phyloP scores from a whole-genome alignment of 805 yeast species.

The Middelhovenomyces tepae region DNA sequence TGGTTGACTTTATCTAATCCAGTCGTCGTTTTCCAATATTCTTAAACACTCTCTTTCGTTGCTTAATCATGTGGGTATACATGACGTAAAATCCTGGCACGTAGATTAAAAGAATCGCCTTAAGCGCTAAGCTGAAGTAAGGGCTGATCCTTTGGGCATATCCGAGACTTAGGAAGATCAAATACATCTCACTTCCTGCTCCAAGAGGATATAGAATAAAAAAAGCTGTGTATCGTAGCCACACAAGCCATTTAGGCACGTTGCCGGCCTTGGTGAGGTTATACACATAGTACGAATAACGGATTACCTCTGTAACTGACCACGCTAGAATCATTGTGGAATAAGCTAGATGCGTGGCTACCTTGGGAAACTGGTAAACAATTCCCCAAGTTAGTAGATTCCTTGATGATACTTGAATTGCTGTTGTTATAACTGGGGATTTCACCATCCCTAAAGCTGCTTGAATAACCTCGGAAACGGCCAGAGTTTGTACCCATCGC shows the following conservation, averaged over 20 bases:
- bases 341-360: constrained; percentile 52
- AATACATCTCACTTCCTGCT: constrained; percentile 71
- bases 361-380: constrained; percentile 61
- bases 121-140: constrained; percentile 47
- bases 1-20: constrained; percentile 1
- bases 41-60: constrained; percentile 61
- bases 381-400: constrained; percentile 76
- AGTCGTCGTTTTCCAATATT: constrained; percentile 8
- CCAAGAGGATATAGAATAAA: constrained; percentile 83
- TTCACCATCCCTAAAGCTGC: constrained; percentile 71
- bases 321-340: constrained; percentile 69
- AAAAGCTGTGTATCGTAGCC: constrained; percentile 78
- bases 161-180: constrained; percentile 62
- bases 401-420: constrained; percentile 81
- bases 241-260: constrained; percentile 51
- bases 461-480: constrained; percentile 73
- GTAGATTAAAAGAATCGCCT: constrained; percentile 54
- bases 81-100: constrained; percentile 81
- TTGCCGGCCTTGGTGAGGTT: constrained; percentile 42
- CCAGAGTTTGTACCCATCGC: constrained; percentile 65
- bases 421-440: constrained; percentile 77
- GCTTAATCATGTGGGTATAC: constrained; percentile 81
- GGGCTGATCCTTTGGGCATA: constrained; percentile 43
- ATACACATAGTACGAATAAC: constrained; percentile 82
- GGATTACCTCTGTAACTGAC: constrained; percentile 88